Conservation (phyloP, 2,329 filamentous ascomycete genomes). For the Fusarium beomiforme region DNA sequence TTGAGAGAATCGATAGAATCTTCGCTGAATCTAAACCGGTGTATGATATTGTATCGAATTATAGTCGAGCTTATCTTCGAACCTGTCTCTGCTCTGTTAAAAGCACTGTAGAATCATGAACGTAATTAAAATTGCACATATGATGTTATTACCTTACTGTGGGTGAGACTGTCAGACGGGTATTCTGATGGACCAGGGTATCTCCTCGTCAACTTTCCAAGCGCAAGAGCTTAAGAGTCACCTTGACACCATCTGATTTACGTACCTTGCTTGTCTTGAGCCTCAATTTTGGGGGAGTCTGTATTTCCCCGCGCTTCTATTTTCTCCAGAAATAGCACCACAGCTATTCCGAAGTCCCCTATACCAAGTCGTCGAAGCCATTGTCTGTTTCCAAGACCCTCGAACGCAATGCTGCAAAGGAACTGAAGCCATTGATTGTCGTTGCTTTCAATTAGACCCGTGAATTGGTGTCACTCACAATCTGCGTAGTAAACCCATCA, state of each 20-base stretch:
- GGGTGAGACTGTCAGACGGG: slow-evolving; percentile 16
- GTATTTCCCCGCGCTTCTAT: slow-evolving; percentile 11
- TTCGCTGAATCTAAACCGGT: neutral
- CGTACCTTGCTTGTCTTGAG: slow-evolving; percentile 14
- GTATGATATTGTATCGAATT: neutral
- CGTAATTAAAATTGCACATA: neutral
- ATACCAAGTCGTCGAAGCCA: neutral
- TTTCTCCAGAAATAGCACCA: neutral
- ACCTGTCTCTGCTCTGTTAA: neutral
- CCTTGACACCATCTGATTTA: neutral
- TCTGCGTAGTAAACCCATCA: neutral
- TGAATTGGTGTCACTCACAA: slow-evolving; percentile 3
- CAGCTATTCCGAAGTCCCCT: neutral
- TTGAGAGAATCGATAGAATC: neutral
- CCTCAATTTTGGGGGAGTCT: slow-evolving; percentile 32
- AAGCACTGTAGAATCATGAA: neutral
- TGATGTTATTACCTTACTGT: neutral
- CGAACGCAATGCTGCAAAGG: neutral
- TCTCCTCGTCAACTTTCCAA: neutral
- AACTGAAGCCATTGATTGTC: neutral
- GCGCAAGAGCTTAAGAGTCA: neutral
- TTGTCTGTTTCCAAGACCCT: neutral
- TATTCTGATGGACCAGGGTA: slow-evolving; percentile 2
- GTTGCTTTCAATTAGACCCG: neutral
- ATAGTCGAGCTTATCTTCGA: neutral